Evolutionary conservation across 1,139 yeast genomes (phyloP), one percentile per base, ranked within the genome.

Genomic region (Geotrichum reessii): DNA sequence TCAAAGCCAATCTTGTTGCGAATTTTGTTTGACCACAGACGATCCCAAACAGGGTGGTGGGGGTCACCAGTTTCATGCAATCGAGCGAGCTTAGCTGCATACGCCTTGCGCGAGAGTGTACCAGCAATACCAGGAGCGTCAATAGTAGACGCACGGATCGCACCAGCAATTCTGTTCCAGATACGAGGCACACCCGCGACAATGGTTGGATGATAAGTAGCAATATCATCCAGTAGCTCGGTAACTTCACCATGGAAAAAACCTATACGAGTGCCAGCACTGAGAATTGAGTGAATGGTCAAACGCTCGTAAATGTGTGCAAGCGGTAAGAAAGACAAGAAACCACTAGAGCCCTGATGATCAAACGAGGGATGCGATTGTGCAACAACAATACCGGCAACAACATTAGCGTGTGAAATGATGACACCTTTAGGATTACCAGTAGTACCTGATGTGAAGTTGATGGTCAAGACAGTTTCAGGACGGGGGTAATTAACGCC

Each of bases 371-470:
- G 5, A 9, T 52, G 62, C 68, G 64, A 31, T 65, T 54, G 69
- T 69, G 70, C 27, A 64, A 68, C 52, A 67, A 76, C 63, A 57
- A 79, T 66, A 9, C 82, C 83, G 12, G 87, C 77, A n/a, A 80
- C 76, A 1, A 83, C 79, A 64, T 75, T 77, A 48, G 71, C 70
- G 59, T 86, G 89, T 7, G 81, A 75, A 64, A 86, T 73, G 40
- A 81, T 80, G n/a, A 84, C 92, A 52, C 92, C 92, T 70, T 86
- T 86, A 92, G 92, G 53, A 58, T 76, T 71, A 19, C 91, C 91
- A 3, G 92, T 85, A 25, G 92, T 85, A 40, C 92, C 92, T 7
- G 91, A 84, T 14, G 95, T 87, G 72, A 86, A 87, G 50, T 87
- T 83, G 62, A 87, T 83, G 54, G 92, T 85, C 64, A 83, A 81